A percentile compares a stretch with the other conserved stretches of the same genome.
Evolutionary conservation across 2,329 filamentous ascomycete genomes (phyloP).

Genomic region (Colletotrichum graminicola): DNA sequence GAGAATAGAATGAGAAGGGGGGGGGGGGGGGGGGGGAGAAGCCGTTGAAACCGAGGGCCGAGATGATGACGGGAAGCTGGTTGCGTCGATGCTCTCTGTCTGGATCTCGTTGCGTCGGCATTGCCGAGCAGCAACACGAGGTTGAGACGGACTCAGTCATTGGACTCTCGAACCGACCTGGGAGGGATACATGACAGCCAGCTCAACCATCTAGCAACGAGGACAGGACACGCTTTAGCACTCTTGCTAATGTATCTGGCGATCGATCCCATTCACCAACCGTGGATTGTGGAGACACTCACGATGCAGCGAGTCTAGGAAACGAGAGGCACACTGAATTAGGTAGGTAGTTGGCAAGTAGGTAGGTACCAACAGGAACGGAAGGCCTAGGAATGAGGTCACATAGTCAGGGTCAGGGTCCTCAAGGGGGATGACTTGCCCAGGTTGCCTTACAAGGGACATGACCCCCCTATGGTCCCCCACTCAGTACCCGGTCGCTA

Average conservation of each 20-base stretch:
- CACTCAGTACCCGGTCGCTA: slow-evolving; percentile 20
- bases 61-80: not conserved
- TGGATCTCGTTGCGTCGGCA: not conserved
- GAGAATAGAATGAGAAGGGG: not conserved
- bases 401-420: slow-evolving; percentile 5
- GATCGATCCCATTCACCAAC: not conserved
- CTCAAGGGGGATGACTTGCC: not conserved
- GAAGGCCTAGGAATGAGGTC: not conserved
- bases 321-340: not conserved
- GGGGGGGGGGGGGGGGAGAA: not conserved
- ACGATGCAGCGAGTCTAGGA: not conserved
- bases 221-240: not conserved
- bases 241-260: not conserved
- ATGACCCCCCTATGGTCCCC: slow-evolving; percentile 17
- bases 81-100: not conserved
- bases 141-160: not conserved
- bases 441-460: slow-evolving; percentile 2
- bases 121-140: not conserved
- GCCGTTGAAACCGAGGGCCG: not conserved
- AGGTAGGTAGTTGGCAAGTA: not conserved
- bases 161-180: not conserved
- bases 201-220: not conserved
- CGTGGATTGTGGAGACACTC: not conserved
- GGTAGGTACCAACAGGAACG: not conserved
- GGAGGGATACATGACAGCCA: not conserved